A percentile compares a stretch with the other conserved stretches of the same genome.
phyloP scores from a whole-genome alignment of 2,329 filamentous ascomycete species.

The Aureobasidium sp. region DNA sequence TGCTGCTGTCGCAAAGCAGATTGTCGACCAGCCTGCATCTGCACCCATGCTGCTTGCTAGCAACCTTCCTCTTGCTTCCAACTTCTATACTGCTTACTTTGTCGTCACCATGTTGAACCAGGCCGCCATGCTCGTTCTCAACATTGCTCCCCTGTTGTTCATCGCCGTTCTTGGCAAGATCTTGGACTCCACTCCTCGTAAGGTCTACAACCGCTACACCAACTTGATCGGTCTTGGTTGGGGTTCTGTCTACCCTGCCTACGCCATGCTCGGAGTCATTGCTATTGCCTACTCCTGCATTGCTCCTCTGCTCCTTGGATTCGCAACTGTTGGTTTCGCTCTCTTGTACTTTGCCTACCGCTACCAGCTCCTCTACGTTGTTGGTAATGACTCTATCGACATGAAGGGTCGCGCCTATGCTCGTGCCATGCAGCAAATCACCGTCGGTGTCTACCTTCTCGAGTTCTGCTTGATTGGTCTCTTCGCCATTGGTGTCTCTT shows the following conservation, averaged over 20 bases:
- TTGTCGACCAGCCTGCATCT: conserved; percentile 24
- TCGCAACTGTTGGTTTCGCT: conserved; percentile 35
- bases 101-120: conserved; percentile 28
- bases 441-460: conserved; percentile 39
- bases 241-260: conserved; percentile 40
- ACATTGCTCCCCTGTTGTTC: conserved; percentile 18
- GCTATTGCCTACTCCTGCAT: conserved; percentile 40
- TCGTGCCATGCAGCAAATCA: conserved; percentile 38
- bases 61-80: conserved; percentile 30
- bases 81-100: conserved; percentile 34
- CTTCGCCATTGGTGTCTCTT: conserved; percentile 32
- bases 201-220: conserved; percentile 36
- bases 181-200: conserved; percentile 37
- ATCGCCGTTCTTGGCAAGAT: conserved; percentile 24
- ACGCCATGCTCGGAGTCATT: conserved; percentile 35
- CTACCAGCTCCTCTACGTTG: conserved; percentile 41
- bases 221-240: conserved; percentile 35
- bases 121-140: conserved; percentile 17
- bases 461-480: conserved; percentile 41
- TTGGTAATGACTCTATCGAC: conserved; percentile 36
- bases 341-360: conserved; percentile 41
- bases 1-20: conserved; percentile 24
- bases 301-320: conserved; percentile 39
- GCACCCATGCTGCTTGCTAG: conserved; percentile 27
- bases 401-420: conserved; percentile 40